phyloP scores from a whole-genome alignment of 257 asterid species.

The Solanum appendiculatum region DNA sequence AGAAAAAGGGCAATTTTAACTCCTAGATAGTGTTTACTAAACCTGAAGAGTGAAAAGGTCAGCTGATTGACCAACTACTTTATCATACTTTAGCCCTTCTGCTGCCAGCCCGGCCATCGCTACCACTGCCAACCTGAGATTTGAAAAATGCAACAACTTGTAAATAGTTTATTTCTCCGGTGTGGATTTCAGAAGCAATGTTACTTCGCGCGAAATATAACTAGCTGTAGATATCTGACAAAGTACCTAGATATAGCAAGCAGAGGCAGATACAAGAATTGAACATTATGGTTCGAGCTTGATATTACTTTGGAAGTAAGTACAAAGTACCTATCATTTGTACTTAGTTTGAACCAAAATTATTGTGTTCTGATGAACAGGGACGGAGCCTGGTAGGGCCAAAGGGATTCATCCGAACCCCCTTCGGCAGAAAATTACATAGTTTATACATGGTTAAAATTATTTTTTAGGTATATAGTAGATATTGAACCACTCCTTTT shows the following conservation, averaged over 20 bases:
- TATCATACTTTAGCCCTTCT: slow-evolving; percentile 86
- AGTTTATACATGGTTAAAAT: too few species aligned
- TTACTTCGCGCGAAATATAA: not conserved
- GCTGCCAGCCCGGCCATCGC: slow-evolving; percentile 98
- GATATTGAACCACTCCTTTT: too few species aligned
- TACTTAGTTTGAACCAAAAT: too few species aligned
- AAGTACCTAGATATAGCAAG: not conserved
- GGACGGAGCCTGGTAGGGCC: too few species aligned
- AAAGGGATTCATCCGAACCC: too few species aligned
- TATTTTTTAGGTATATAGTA: too few species aligned
- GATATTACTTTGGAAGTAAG: too few species aligned
- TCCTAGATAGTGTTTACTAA: not conserved
- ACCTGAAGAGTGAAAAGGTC: slow-evolving; percentile 96
- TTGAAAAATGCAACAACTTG: not conserved
- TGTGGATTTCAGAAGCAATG: not conserved
- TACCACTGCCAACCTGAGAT: slow-evolving; percentile 81
- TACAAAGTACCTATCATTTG: too few species aligned
- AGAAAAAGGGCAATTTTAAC: not conserved
- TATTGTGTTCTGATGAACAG: too few species aligned
- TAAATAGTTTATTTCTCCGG: not conserved
- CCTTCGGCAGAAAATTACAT: too few species aligned
- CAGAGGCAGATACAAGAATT: not conserved
- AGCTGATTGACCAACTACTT: slow-evolving; percentile 91
- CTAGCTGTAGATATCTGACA: not conserved
- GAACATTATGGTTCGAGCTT: not conserved